Percentiles rank a stretch among this genome's conserved stretches.
Evolutionary conservation across 140 eudicot species (phyloP).

Genomic region (Oenanthe javanica): DNA sequence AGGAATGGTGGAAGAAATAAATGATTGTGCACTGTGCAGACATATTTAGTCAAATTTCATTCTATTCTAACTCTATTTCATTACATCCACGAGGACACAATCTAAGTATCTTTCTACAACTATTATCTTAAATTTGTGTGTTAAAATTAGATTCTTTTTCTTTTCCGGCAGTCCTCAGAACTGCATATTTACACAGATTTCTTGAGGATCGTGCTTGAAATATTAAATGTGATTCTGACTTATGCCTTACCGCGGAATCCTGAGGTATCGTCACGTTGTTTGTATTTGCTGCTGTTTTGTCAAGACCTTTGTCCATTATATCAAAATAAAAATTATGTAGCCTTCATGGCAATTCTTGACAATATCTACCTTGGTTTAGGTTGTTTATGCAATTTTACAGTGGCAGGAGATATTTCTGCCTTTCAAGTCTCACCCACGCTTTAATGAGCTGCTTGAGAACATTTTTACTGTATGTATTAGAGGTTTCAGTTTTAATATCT

Average conservation of each 20-base stretch:
- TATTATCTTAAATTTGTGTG: neutral
- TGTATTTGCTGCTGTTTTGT: neutral
- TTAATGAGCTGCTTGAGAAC: constrained; percentile 88
- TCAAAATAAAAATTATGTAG: neutral
- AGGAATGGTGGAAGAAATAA: neutral
- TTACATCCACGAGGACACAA: neutral
- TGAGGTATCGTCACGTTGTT: constrained; percentile 44
- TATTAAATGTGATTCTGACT: constrained; percentile 74
- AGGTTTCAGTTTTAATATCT: neutral
- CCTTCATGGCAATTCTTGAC: neutral
- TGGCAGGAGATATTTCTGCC: constrained; percentile 97
- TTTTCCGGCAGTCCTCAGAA: constrained; percentile 58
- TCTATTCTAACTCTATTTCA: neutral
- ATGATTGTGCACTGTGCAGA: neutral
- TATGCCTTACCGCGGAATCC: constrained; percentile 91
- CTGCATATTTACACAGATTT: constrained; percentile 90
- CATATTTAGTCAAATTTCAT: neutral
- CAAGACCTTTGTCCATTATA: neutral
- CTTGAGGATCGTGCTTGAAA: constrained; percentile 85
- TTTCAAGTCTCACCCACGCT: constrained; percentile 89
- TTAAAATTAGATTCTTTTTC: constrained; percentile 12
- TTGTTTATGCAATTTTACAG: constrained; percentile 94
- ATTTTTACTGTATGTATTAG: constrained; percentile 65
- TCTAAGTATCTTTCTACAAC: neutral
- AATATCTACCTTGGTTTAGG: constrained; percentile 36